phyloP scores from a whole-genome alignment of 1,284 basidiomycete species.

The Inonotus obliquus region DNA sequence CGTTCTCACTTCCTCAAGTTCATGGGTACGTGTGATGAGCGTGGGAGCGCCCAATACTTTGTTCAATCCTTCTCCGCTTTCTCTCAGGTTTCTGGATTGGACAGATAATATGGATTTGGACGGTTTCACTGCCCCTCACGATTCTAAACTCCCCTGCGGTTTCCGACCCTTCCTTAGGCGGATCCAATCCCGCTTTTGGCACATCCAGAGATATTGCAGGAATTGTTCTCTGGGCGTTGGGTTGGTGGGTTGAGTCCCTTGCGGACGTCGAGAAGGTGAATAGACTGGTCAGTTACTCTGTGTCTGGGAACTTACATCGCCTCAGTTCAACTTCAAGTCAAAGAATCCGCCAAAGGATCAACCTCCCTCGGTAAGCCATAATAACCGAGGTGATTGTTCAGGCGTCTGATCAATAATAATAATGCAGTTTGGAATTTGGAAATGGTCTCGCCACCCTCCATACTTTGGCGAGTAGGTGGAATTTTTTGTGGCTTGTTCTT shows the following conservation, averaged over 20 bases:
- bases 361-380: conserved; percentile 39
- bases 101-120: conserved; percentile 61
- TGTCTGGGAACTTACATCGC: not conserved
- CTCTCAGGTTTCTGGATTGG: conserved; percentile 48
- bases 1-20: conserved; percentile 65
- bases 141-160: conserved; percentile 68
- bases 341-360: conserved; percentile 47
- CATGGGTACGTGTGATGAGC: conserved; percentile 36
- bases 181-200: conserved; percentile 52
- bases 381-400: not conserved
- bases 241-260: conserved; percentile 55
- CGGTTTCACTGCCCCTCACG: conserved; percentile 58
- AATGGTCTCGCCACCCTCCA: conserved; percentile 65
- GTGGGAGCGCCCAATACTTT: not conserved
- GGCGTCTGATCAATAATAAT: not conserved
- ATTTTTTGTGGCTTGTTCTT: not conserved
- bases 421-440: conserved; percentile 49
- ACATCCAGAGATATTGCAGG: conserved; percentile 65
- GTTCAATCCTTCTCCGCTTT: not conserved
- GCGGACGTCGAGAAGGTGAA: conserved; percentile 65
- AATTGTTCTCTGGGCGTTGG: conserved; percentile 60
- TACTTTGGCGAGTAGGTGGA: conserved; percentile 68
- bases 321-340: conserved; percentile 52
- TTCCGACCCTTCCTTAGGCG: conserved; percentile 39
- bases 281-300: not conserved